phyloP scores from a whole-genome alignment of 164 flowering plant species.

The Sextonia rubra region DNA sequence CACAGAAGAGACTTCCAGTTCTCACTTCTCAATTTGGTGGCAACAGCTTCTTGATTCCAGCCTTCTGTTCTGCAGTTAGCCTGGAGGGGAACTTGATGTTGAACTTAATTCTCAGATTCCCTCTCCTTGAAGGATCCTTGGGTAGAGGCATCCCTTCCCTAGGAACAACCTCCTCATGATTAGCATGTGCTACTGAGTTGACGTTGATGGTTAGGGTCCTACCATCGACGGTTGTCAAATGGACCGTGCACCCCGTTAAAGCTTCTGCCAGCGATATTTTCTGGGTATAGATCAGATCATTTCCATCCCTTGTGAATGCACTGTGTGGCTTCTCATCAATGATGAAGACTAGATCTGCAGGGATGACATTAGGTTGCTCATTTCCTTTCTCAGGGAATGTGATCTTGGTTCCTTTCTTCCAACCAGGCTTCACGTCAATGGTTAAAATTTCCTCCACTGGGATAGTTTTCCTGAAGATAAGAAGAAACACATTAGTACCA shows the following conservation, averaged over 20 bases:
- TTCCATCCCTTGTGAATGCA: conserved; percentile 67
- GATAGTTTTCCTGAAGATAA: conserved; percentile 35
- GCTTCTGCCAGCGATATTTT: conserved; percentile 60
- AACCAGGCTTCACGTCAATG: conserved; percentile 75
- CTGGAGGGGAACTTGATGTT: conserved; percentile 58
- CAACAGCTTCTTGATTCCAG: conserved; percentile 56
- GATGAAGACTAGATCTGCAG: conserved; percentile 66
- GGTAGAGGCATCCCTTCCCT: conserved; percentile 81
- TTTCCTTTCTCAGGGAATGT: conserved; percentile 57
- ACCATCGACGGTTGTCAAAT: conserved; percentile 64
- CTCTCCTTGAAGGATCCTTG: conserved; percentile 62
- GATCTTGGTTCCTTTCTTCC: conserved; percentile 90
- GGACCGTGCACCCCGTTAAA: conserved; percentile 54
- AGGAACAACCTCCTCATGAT: conserved; percentile 59
- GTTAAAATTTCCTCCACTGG: conserved; percentile 53
- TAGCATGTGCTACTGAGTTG: conserved; percentile 51
- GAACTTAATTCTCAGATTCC: conserved; percentile 72
- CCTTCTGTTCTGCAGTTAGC: conserved; percentile 55
- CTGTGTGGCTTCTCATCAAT: conserved; percentile 82
- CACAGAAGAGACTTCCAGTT: not conserved
- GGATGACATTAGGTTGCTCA: conserved; percentile 35
- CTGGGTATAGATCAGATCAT: conserved; percentile 55
- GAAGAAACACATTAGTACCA: not conserved
- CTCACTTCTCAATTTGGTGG: conserved; percentile 10
- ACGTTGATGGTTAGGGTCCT: conserved; percentile 56